A percentile compares a stretch with the other conserved stretches of the same genome.
Conservation (phyloP, 2,329 filamentous ascomycete genomes). For the Acephala macrosclerotiorum region DNA sequence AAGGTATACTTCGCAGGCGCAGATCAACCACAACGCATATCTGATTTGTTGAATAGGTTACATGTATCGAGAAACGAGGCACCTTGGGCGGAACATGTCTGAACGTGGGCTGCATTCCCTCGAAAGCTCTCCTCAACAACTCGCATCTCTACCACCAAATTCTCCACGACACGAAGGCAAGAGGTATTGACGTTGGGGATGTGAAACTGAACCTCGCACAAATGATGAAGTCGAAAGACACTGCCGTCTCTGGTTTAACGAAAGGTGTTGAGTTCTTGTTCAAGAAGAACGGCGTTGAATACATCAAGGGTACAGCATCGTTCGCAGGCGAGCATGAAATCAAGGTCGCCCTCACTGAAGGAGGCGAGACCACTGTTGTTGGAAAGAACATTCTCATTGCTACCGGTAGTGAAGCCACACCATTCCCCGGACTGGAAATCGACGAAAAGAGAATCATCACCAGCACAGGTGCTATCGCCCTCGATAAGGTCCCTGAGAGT, state of each 20-base stretch:
- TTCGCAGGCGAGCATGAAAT: constrained; percentile 91
- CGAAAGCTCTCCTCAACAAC: constrained; percentile 99
- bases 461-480: constrained; percentile 90
- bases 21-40: neutral
- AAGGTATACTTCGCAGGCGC: constrained; percentile 67
- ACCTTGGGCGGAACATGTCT: constrained; percentile 94
- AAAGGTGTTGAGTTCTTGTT: constrained; percentile 98
- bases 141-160: constrained; percentile 98
- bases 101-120: constrained; percentile 99
- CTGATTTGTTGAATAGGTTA: constrained; percentile 65
- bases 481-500: constrained; percentile 92
- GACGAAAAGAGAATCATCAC: constrained; percentile 98
- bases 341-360: constrained; percentile 88
- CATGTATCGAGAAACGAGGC: constrained; percentile 98
- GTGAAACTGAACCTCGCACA: constrained; percentile 94
- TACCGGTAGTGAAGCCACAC: constrained; percentile 93
- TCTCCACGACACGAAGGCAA: constrained; percentile 94
- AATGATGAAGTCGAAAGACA: constrained; percentile 99
- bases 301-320: constrained; percentile 90
- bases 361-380: constrained; percentile 84
- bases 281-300: constrained; percentile 99
- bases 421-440: constrained; percentile 93
- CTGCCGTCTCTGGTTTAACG: constrained; percentile 85
- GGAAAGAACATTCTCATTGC: constrained; percentile 99
- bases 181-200: constrained; percentile 96